These are phyloP conservation scores for Gaertneriomyces sp. DNA, from an alignment of 192 early-diverging fungal species.

Conservation along the genomic window DNA sequence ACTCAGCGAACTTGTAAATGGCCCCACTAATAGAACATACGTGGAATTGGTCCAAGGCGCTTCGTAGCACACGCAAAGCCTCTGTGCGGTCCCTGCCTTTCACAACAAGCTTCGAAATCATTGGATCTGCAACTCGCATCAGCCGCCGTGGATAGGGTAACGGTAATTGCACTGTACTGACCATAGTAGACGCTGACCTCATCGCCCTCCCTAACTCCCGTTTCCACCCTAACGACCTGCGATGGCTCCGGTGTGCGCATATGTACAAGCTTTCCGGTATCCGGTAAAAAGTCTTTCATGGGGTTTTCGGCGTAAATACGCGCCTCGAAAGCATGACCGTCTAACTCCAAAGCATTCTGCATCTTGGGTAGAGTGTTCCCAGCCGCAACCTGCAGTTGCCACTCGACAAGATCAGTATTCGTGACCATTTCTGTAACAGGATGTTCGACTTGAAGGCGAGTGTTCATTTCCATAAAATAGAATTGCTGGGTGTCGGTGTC, in stretches of 20 bases:
- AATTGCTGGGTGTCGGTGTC: constrained; percentile 77
- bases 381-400: constrained; percentile 88
- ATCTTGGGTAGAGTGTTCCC: constrained; percentile 78
- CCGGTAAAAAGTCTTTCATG: constrained; percentile 81
- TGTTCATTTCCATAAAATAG: constrained; percentile 99
- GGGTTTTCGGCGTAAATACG: constrained; percentile 98
- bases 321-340: constrained; percentile 94
- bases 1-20: not conserved
- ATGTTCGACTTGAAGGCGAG: constrained; percentile 71
- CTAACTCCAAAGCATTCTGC: constrained; percentile 66
- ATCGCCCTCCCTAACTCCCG: constrained; percentile 88
- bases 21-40: constrained; percentile 28
- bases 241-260: constrained; percentile 59
- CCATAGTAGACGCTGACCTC: constrained; percentile 87
- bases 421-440: constrained; percentile 97
- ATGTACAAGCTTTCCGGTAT: constrained; percentile 83
- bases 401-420: constrained; percentile 85
- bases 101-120: constrained; percentile 94
- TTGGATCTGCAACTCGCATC: constrained; percentile 67
- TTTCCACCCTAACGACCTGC: constrained; percentile 76
- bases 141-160: constrained; percentile 32
- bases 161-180: constrained; percentile 22
- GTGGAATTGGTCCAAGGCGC: constrained; percentile 81
- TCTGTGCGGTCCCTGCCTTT: constrained; percentile 74
- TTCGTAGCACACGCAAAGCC: constrained; percentile 74